These are phyloP conservation scores for Arachnomyces sp. DNA, from an alignment of 2,329 filamentous ascomycete genomes.

Conservation along the genomic window DNA sequence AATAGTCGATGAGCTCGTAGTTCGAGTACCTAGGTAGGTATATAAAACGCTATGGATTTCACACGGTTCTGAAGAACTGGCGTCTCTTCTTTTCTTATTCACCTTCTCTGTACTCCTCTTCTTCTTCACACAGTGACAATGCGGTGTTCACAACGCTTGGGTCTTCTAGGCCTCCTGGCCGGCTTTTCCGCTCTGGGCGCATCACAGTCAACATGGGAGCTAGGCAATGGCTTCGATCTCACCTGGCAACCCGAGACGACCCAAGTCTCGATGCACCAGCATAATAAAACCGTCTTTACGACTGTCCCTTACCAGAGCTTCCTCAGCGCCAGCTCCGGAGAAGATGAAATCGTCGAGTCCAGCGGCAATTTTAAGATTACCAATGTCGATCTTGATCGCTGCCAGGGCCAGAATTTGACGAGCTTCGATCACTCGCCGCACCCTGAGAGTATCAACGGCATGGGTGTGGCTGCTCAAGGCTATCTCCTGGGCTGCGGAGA, in stretches of 20 bases:
- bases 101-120: no score
- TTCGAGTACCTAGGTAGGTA: no score
- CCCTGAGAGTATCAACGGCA: conserved; percentile 9
- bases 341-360: conserved; percentile 13
- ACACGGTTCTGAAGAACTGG: no score
- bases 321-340: conserved; percentile 16
- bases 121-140: no score
- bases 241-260: conserved; percentile 7
- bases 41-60: no score
- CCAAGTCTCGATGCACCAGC: conserved; percentile 8
- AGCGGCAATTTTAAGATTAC: conserved; percentile 21
- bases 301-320: conserved; percentile 12
- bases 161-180: no score
- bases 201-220: no score
- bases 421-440: conserved; percentile 6
- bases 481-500: conserved; percentile 14
- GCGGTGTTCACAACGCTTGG: no score
- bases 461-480: conserved; percentile 13
- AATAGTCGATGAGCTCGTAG: no score
- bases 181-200: no score
- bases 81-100: no score
- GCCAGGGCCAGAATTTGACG: conserved; percentile 12
- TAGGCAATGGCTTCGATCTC: no score
- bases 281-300: conserved; percentile 11
- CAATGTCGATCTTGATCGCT: conserved; percentile 15